Evolutionary conservation across 2,329 filamentous ascomycete genomes (phyloP).

Genomic region (Nothomitra cinnamomea): DNA sequence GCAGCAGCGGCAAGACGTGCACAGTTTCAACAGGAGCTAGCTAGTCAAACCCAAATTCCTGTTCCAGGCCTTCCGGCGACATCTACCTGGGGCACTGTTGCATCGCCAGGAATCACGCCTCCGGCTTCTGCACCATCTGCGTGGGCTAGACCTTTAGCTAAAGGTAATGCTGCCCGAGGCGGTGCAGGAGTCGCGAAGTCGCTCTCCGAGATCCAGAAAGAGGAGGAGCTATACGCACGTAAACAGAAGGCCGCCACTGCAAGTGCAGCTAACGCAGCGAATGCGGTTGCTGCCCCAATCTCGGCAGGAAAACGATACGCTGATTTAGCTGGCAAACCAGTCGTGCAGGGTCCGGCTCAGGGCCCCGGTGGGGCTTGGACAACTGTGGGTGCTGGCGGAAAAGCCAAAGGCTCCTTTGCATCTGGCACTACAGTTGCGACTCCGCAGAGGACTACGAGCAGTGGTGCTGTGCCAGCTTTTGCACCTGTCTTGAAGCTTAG

Average conservation of each 20-base stretch:
- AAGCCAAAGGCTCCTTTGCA: slow-evolving; percentile 50
- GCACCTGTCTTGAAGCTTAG: slow-evolving; percentile 31
- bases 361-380: slow-evolving; percentile 56
- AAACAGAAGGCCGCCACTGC: slow-evolving; percentile 54
- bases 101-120: slow-evolving; percentile 46
- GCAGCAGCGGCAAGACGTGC: slow-evolving; percentile 63
- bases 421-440: slow-evolving; percentile 25
- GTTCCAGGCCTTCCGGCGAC: slow-evolving; percentile 69
- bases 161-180: slow-evolving; percentile 22
- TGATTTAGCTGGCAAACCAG: slow-evolving; percentile 70
- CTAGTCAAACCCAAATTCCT: slow-evolving; percentile 29
- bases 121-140: slow-evolving; percentile 31
- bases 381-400: slow-evolving; percentile 85
- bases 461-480: slow-evolving; percentile 23
- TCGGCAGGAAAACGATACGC: slow-evolving; percentile 71
- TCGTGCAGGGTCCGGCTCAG: slow-evolving; percentile 26
- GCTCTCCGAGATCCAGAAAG: slow-evolving; percentile 86
- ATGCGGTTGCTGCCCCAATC: slow-evolving; percentile 25
- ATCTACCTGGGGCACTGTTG: slow-evolving; percentile 69
- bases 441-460: slow-evolving; percentile 29
- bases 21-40: slow-evolving; percentile 45
- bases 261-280: slow-evolving; percentile 29
- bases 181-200: slow-evolving; percentile 54
- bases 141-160: slow-evolving; percentile 45
- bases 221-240: slow-evolving; percentile 57